phyloP scores from a whole-genome alignment of 2,329 filamentous ascomycete genomes.

The Coniochaeta prunicola region DNA sequence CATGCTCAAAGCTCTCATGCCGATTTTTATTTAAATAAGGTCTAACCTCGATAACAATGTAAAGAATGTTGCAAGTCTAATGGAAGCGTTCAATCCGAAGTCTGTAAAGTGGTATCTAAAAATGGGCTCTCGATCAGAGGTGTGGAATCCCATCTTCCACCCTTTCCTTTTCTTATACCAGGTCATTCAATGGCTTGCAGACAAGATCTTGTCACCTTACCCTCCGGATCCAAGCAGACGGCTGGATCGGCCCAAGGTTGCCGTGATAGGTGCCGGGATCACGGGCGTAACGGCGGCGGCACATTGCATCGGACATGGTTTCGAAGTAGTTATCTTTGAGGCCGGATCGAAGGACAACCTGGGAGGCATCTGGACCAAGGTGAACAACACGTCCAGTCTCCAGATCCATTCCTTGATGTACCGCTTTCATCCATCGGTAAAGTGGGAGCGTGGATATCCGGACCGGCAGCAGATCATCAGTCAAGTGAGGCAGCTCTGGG shows the following conservation, averaged over 20 bases:
- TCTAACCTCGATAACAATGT: background rate
- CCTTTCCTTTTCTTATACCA: slow-evolving; percentile 57
- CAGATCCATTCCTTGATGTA: slow-evolving; percentile 87
- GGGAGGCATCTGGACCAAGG: slow-evolving; percentile 75
- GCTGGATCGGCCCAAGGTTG: slow-evolving; percentile 57
- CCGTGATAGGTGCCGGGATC: slow-evolving; percentile 64
- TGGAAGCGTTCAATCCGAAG: background rate
- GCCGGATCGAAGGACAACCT: slow-evolving; percentile 57
- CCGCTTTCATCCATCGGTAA: slow-evolving; percentile 74
- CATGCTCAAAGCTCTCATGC: background rate
- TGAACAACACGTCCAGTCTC: slow-evolving; percentile 75
- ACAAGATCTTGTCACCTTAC: slow-evolving; percentile 59
- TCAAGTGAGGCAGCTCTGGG: slow-evolving; percentile 67
- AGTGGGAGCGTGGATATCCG: slow-evolving; percentile 71
- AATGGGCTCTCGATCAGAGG: slow-evolving; percentile 24
- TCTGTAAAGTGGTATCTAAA: background rate
- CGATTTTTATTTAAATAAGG: background rate
- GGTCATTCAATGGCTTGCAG: slow-evolving; percentile 56
- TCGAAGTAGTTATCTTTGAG: slow-evolving; percentile 76
- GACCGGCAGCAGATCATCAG: slow-evolving; percentile 66
- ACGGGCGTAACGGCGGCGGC: slow-evolving; percentile 72
- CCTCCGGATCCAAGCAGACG: slow-evolving; percentile 54
- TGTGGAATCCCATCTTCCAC: slow-evolving; percentile 37
- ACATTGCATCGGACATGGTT: slow-evolving; percentile 79
- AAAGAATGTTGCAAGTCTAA: background rate